phyloP scores from a whole-genome alignment of 1,284 basidiomycete genomes.

The Sanguinoderma infundibulare region DNA sequence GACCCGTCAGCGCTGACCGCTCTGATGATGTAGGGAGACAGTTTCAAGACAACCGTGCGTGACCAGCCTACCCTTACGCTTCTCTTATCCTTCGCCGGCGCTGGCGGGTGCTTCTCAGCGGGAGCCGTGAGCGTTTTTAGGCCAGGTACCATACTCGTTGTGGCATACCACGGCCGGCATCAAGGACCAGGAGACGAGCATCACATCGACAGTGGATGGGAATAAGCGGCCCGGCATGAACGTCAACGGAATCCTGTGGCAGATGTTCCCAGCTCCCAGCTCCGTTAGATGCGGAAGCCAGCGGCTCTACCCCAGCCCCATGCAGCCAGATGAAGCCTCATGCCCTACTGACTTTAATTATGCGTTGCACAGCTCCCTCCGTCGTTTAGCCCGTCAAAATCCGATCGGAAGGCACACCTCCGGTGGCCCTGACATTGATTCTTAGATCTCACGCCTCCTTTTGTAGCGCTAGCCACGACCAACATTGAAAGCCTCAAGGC shows the following conservation, averaged over 20 bases:
- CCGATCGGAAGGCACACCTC: constrained; percentile 6
- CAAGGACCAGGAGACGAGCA: too few relatives aligned
- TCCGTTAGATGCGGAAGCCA: neutral
- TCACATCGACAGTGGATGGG: neutral
- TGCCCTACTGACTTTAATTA: neutral
- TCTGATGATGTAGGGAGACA: neutral
- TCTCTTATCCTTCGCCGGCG: neutral
- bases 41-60: neutral
- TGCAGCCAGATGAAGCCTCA: neutral
- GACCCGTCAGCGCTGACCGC: neutral
- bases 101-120: neutral
- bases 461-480: neutral
- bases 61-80: neutral
- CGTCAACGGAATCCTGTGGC: neutral
- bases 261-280: neutral
- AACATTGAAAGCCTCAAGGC: constrained; percentile 1
- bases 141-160: neutral
- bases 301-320: neutral
- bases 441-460: neutral
- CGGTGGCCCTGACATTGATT: constrained; percentile 3
- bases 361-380: neutral
- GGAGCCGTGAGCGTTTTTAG: neutral
- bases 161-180: too few relatives aligned
- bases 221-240: neutral
- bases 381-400: neutral